Percentiles rank a stretch among this genome's conserved stretches.
Conservation (phyloP, 108 stramenopile species). For the Pseudonitzschia multistriata region DNA sequence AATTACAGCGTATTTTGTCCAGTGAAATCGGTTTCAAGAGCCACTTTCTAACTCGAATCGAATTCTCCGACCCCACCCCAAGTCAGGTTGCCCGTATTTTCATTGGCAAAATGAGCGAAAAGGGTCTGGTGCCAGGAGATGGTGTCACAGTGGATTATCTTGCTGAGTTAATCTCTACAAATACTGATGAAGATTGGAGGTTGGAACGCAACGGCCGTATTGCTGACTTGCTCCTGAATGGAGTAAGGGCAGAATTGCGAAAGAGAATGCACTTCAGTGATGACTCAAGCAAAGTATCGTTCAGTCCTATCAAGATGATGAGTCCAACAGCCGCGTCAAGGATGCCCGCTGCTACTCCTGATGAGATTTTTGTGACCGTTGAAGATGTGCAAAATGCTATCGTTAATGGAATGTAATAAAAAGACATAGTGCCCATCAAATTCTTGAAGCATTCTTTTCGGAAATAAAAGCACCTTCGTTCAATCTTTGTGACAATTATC, state of each 20-base stretch:
- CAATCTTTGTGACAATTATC: background rate
- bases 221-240: conserved; percentile 69
- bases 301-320: conserved; percentile 63
- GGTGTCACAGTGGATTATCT: conserved; percentile 73
- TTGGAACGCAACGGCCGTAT: conserved; percentile 81
- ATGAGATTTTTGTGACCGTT: conserved; percentile 81
- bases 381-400: conserved; percentile 90
- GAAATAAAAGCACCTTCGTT: background rate
- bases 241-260: conserved; percentile 62
- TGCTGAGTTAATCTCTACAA: conserved; percentile 64
- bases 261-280: conserved; percentile 63
- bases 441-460: conserved; percentile 1
- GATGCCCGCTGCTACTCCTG: conserved; percentile 71
- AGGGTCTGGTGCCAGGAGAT: conserved; percentile 71
- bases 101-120: conserved; percentile 57
- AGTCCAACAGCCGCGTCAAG: conserved; percentile 63
- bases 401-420: conserved; percentile 74
- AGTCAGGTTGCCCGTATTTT: conserved; percentile 81
- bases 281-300: conserved; percentile 44
- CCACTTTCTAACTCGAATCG: conserved; percentile 70
- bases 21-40: conserved; percentile 84
- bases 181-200: conserved; percentile 83
- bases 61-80: conserved; percentile 77
- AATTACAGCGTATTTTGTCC: conserved; percentile 71
- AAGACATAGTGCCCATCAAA: background rate